Evolutionary conservation across 352 stramenopile species (phyloP), one percentile per base, ranked within the genome.

Genomic region (Phytophthora cajani): DNA sequence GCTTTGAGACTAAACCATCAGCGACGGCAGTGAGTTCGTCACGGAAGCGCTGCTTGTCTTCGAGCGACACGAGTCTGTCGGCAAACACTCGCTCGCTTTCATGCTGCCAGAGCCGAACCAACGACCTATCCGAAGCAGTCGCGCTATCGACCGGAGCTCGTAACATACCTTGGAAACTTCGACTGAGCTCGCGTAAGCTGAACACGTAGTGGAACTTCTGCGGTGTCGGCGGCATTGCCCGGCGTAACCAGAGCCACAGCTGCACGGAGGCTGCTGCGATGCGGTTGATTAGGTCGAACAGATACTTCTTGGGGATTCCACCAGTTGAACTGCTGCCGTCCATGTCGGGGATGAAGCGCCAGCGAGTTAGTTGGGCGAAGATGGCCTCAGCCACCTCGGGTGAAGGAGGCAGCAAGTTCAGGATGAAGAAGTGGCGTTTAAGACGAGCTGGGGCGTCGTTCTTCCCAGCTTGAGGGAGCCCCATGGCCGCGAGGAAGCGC

Each of bases 361-460:
- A 89, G 8, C 72, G 74, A 6, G 91, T 77, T 56, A 98, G 89
- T 63, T 93, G 84, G 0, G 90, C 90, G 58, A 93, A 98, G 58
- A 98, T 97, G 12, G 86, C 72, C 47, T 97, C 84, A 1, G 97
- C 91, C 10, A 92, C 82, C n/a, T 94, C 81, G 1, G 73, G 65
- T 1, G 85, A 84, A 0, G 91, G 89, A 25, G 91, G 71, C 21
- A 94, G 67, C 17, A 98, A 63, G 62, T 97, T 96, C 17, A 97
- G 77, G 12, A 94, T 77, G 58, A 97, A 89, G 73, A 98, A 98
- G 60, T 97, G 91, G 1, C 91, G 79, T 64, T 97, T 97, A 19
- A 98, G 79, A 1, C 93, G 80, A 69, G 94, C 95, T 27, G 93
- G 91, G 23, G 97, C 90, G 63, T 97, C 90, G 61, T 97, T 92